These are phyloP conservation scores for Marchantia paleacea DNA, from an alignment of 225 moss, liverwort and hornwort species.

Conservation along the genomic window DNA sequence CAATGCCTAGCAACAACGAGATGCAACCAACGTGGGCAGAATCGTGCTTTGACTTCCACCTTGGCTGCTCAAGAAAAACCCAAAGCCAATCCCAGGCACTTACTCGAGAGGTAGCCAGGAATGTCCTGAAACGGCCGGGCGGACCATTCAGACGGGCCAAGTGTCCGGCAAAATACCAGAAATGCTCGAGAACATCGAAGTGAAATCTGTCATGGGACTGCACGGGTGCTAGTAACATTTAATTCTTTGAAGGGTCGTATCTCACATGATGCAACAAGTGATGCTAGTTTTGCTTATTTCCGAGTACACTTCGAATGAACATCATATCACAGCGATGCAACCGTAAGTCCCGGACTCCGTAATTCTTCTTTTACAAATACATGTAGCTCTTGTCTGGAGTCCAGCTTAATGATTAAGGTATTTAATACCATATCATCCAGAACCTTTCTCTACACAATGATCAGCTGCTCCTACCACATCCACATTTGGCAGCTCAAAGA, in stretches of 20 bases:
- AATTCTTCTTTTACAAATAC: background rate
- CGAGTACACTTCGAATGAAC: background rate
- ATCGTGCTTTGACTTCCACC: too few relatives aligned
- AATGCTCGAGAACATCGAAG: background rate
- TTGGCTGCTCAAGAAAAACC: too few relatives aligned
- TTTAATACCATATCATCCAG: too few relatives aligned
- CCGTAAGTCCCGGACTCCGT: background rate
- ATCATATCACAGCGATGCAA: background rate
- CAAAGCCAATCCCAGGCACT: too few relatives aligned
- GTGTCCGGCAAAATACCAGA: background rate
- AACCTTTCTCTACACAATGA: background rate
- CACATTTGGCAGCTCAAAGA: background rate
- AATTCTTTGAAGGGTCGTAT: background rate
- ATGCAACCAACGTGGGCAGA: too few relatives aligned
- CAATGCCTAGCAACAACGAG: too few relatives aligned
- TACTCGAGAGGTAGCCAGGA: background rate
- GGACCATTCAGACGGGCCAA: background rate
- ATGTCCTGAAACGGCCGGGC: background rate
- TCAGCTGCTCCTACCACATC: background rate
- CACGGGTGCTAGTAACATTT: background rate
- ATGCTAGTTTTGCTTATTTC: too few relatives aligned
- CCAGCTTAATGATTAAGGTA: too few relatives aligned
- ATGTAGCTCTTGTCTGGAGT: background rate
- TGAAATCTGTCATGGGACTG: background rate
- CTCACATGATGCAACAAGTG: background rate